phyloP scores from a whole-genome alignment of 2,329 filamentous ascomycete genomes.

The Chrysoporthe cubensis region DNA sequence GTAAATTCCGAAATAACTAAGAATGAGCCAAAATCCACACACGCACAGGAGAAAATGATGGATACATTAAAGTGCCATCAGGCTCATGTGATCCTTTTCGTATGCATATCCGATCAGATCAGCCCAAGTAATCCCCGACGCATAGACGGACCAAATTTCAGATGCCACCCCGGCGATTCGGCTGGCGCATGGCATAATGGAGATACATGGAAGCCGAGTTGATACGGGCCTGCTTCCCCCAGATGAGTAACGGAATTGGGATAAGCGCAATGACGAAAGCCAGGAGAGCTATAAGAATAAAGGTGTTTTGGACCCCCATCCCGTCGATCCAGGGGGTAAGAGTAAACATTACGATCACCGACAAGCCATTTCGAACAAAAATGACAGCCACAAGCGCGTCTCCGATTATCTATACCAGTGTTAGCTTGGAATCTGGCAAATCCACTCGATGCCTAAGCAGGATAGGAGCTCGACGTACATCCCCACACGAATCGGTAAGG shows the following conservation, averaged over 20 bases:
- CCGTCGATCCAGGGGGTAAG: conserved; percentile 38
- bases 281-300: background rate
- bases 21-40: too few relatives aligned
- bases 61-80: too few relatives aligned
- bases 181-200: background rate
- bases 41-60: too few relatives aligned
- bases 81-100: too few relatives aligned
- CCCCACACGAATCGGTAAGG: conserved; percentile 42
- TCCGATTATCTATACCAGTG: conserved; percentile 32
- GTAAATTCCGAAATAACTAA: too few relatives aligned
- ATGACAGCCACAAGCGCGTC: conserved; percentile 39
- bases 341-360: conserved; percentile 37
- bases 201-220: background rate
- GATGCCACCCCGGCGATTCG: background rate
- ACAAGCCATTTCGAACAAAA: conserved; percentile 39
- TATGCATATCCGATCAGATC: too few relatives aligned
- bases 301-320: conserved; percentile 37
- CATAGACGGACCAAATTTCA: background rate
- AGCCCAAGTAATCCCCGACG: too few relatives aligned
- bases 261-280: background rate
- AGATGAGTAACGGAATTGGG: conserved; percentile 3
- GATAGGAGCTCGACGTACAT: conserved; percentile 33
- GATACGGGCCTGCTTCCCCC: conserved; percentile 2
- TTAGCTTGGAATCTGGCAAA: background rate
- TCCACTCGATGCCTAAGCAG: background rate